A percentile compares a stretch with the other conserved stretches of the same genome.
These are phyloP conservation scores for Pseudofabraea citricarpa DNA, from an alignment of 2,329 filamentous ascomycete species.

Conservation along the genomic window DNA sequence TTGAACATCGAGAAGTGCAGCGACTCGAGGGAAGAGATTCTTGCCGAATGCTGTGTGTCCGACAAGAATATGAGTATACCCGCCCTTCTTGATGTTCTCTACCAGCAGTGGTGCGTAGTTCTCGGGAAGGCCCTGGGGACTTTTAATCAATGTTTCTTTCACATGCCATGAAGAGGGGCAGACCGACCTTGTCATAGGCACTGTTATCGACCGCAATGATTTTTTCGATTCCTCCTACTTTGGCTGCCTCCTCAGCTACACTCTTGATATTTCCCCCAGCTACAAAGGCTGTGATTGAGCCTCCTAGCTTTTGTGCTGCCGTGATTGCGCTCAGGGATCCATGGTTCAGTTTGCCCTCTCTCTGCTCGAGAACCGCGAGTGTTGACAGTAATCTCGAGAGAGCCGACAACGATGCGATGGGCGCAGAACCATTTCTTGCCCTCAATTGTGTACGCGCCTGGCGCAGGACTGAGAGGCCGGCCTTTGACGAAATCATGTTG, in stretches of 20 bases:
- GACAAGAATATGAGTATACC: slow-evolving; percentile 86
- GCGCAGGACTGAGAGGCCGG: slow-evolving; percentile 21
- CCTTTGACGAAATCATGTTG: slow-evolving; percentile 28
- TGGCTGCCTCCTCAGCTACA: slow-evolving; percentile 78
- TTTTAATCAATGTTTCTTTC: slow-evolving; percentile 5
- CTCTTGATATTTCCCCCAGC: slow-evolving; percentile 74
- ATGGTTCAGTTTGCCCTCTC: slow-evolving; percentile 78
- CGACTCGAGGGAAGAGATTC: slow-evolving; percentile 85
- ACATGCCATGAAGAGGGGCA: neutral
- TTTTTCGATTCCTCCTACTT: slow-evolving; percentile 87
- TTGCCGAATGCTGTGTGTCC: slow-evolving; percentile 96
- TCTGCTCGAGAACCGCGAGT: slow-evolving; percentile 87
- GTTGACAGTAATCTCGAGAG: slow-evolving; percentile 74
- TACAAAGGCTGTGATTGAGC: slow-evolving; percentile 79
- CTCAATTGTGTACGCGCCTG: slow-evolving; percentile 36
- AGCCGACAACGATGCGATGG: slow-evolving; percentile 39
- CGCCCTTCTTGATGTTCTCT: slow-evolving; percentile 95
- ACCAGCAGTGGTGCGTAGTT: slow-evolving; percentile 90
- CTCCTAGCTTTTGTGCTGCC: slow-evolving; percentile 82
- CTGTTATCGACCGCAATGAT: slow-evolving; percentile 83
- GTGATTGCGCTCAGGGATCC: slow-evolving; percentile 81
- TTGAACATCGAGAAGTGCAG: slow-evolving; percentile 85
- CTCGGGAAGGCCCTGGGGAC: slow-evolving; percentile 73
- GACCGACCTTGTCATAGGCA: slow-evolving; percentile 80
- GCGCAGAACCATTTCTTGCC: slow-evolving; percentile 30